phyloP scores from a whole-genome alignment of 441 rosid species.

The Dalechampia spathulata region DNA sequence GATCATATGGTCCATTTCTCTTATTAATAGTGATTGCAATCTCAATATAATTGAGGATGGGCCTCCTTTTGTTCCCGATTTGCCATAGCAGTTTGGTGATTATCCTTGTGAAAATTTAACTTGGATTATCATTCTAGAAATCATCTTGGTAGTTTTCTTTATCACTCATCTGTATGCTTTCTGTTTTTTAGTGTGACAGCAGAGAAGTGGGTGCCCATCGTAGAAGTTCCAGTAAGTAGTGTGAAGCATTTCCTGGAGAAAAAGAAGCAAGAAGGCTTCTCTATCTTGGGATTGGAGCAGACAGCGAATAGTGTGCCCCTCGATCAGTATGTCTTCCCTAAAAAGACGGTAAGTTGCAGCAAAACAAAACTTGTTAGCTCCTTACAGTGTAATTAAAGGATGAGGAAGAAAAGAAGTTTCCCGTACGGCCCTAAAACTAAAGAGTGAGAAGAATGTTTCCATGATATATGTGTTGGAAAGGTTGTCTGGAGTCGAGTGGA shows the following conservation, averaged over 20 bases:
- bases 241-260: slow-evolving; percentile 71
- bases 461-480: neutral
- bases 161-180: slow-evolving; percentile 12
- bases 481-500: neutral
- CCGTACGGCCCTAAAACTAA: no score
- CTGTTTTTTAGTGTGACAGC: slow-evolving; percentile 73
- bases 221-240: slow-evolving; percentile 80
- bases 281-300: slow-evolving; percentile 91
- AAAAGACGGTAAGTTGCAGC: slow-evolving; percentile 54
- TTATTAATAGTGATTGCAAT: no score
- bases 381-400: neutral
- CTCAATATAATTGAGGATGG: no score
- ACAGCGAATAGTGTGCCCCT: slow-evolving; percentile 84
- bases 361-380: neutral
- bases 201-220: slow-evolving; percentile 94
- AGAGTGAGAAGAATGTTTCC: neutral
- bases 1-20: no score
- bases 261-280: slow-evolving; percentile 87
- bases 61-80: no score
- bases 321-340: slow-evolving; percentile 61
- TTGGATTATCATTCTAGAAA: neutral
- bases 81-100: no score
- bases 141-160: neutral
- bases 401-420: no score
- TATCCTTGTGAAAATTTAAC: neutral